phyloP scores from a whole-genome alignment of 345 rosid species.

The Rhodomyrtus tomentosa region DNA sequence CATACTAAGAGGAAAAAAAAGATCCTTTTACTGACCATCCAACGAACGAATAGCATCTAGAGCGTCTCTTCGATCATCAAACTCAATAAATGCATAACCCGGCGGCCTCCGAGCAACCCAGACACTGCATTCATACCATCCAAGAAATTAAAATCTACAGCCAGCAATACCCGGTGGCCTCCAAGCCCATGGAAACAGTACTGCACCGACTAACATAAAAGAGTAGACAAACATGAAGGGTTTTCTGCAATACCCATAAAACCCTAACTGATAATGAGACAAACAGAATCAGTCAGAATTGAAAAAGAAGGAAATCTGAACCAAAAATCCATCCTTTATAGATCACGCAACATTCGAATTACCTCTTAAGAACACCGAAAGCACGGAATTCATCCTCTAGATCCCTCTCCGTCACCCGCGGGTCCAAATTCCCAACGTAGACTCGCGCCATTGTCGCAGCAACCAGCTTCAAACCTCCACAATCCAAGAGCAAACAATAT shows the following conservation, averaged over 20 bases:
- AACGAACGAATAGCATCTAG: slow-evolving; percentile 57
- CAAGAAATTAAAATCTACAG: neutral
- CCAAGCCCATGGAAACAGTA: neutral
- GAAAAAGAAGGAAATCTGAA: neutral
- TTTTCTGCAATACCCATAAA: neutral
- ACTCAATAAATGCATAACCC: slow-evolving; percentile 81
- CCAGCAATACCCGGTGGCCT: too few relatives aligned
- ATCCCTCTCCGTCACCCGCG: slow-evolving; percentile 62
- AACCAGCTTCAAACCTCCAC: neutral
- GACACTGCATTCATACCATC: slow-evolving; percentile 38
- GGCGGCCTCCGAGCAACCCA: slow-evolving; percentile 97
- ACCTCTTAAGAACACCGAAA: slow-evolving; percentile 73
- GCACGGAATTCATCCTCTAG: slow-evolving; percentile 70
- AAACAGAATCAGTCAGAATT: neutral
- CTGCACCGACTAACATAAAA: neutral
- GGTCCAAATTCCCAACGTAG: slow-evolving; percentile 68
- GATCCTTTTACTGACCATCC: slow-evolving; percentile 38
- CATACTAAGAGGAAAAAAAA: neutral
- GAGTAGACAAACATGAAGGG: neutral
- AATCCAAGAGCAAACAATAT: neutral
- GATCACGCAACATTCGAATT: neutral
- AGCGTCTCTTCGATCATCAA: slow-evolving; percentile 77
- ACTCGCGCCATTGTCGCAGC: slow-evolving; percentile 47
- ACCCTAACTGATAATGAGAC: neutral
- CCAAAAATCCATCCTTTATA: neutral